Base-by-base conservation (phyloP, 2,329 filamentous ascomycete species). In the Ploettnerulaceae sp. region DNA sequence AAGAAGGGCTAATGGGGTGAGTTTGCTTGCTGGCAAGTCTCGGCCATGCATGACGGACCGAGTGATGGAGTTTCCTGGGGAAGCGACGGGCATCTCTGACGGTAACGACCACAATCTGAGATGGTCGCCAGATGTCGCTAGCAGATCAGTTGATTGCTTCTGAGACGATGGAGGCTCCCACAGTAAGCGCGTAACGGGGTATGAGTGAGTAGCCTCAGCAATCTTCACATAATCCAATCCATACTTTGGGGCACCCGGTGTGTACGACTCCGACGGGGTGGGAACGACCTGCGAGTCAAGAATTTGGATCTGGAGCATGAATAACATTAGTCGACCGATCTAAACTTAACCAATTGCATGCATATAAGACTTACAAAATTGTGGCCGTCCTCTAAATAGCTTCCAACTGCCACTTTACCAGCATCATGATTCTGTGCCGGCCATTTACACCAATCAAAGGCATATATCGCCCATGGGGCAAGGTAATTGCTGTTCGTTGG, bases 371-470 rank as follows among this genome's bases (percentile, higher is more conserved):
- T 60, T 72, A 95, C 89, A 73, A 94, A 98, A 66, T 98, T 98
- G 70, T 98, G 93, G 5, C 90, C 91, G 68, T 98, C 93, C 69
- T 98, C 93, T 41, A 97, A 71, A 65, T 97, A 97, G 71, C 93
- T 98, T 49, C 91, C 93, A 29, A 98, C 76, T 9, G 93, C 93
- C 58, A 98, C 78, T 68, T 97, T 97, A 29, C 93, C 93, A 3
- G 88, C 89, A 52, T 87, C 83, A 56, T 82, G 82, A 60, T 69
- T 82, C 61, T 89, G 81, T 2, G 91, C 82, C 12, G 86, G 81
- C 91, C 93, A 98, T 69, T 98, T 98, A 72, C 93, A 98, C 93
- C 93, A 98, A 70, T 98, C 93, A 61, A 95, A 91, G 9, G 93
- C 91, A 66, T 97, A 98, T 45, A 95, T 83, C 11, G 89, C 85